Conservation (phyloP, 163 green algal genomes). For the Coccomyxa subellipsoidea region DNA sequence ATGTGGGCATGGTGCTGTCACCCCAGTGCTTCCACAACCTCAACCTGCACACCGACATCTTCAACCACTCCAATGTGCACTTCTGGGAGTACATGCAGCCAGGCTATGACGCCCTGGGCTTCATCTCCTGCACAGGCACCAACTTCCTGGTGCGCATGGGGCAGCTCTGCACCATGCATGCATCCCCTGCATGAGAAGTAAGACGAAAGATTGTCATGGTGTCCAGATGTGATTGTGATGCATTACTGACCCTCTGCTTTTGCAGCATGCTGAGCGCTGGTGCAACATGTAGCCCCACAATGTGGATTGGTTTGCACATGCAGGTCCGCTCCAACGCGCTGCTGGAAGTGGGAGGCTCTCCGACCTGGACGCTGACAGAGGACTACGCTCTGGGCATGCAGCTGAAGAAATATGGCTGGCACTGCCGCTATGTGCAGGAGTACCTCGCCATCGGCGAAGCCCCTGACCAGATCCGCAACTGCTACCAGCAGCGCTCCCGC, state of each 20-base stretch:
- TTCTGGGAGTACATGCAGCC: constrained; percentile 43
- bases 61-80: constrained; percentile 36
- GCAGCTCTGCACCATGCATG: too few species aligned
- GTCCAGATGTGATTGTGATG: neutral
- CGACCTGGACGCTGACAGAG: constrained; percentile 61
- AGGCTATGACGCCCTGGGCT: constrained; percentile 61
- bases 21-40: constrained; percentile 44
- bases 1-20: constrained; percentile 57
- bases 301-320: neutral
- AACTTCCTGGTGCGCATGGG: constrained; percentile 31
- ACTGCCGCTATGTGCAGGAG: constrained; percentile 62
- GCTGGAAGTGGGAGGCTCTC: constrained; percentile 49
- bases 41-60: constrained; percentile 35
- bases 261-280: too few species aligned
- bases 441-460: constrained; percentile 62
- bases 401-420: constrained; percentile 57
- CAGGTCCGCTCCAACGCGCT: constrained; percentile 40
- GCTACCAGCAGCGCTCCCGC: constrained; percentile 61
- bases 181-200: neutral
- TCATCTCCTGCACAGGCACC: constrained; percentile 64
- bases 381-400: constrained; percentile 66
- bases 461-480: constrained; percentile 57
- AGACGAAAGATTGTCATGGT: neutral
- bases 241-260: neutral
- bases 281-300: neutral